These are phyloP conservation scores for Fusarium pseudograminearum DNA, from an alignment of 2,329 filamentous ascomycete species.

Conservation along the genomic window DNA sequence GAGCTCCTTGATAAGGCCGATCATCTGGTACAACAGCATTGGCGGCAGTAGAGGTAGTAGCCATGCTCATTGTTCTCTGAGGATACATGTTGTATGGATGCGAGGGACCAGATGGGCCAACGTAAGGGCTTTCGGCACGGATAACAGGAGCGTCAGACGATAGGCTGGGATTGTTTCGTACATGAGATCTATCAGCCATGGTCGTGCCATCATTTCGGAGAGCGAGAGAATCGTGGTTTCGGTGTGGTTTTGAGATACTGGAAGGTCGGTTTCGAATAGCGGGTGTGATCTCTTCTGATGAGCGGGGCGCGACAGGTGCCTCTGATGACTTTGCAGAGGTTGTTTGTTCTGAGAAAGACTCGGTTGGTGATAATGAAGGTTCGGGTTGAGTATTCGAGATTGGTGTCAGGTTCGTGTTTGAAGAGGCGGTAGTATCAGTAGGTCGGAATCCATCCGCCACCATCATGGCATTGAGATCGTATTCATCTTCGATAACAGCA, in stretches of 20 bases:
- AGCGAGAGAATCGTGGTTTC: slow-evolving; percentile 62
- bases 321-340: slow-evolving; percentile 25
- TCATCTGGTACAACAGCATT: slow-evolving; percentile 52
- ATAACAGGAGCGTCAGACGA: slow-evolving; percentile 56
- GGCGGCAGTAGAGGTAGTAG: slow-evolving; percentile 79
- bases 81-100: slow-evolving; percentile 89
- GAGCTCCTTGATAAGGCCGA: slow-evolving; percentile 68
- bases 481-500: slow-evolving; percentile 57
- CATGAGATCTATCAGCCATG: slow-evolving; percentile 27
- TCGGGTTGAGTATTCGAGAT: slow-evolving; percentile 39
- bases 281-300: slow-evolving; percentile 39
- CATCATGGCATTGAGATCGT: slow-evolving; percentile 62
- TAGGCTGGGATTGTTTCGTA: slow-evolving; percentile 47
- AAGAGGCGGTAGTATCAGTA: slow-evolving; percentile 34
- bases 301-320: slow-evolving; percentile 15
- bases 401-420: slow-evolving; percentile 30
- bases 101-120: slow-evolving; percentile 78
- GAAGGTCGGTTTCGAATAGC: slow-evolving; percentile 58
- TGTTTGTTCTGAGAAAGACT: slow-evolving; percentile 30
- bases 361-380: slow-evolving; percentile 11
- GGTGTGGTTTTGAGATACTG: slow-evolving; percentile 67
- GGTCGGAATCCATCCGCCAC: slow-evolving; percentile 67
- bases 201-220: slow-evolving; percentile 63
- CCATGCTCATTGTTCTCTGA: slow-evolving; percentile 76
- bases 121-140: slow-evolving; percentile 72